phyloP scores from a whole-genome alignment of 352 stramenopile genomes.

The Pythium pyrilobum region DNA sequence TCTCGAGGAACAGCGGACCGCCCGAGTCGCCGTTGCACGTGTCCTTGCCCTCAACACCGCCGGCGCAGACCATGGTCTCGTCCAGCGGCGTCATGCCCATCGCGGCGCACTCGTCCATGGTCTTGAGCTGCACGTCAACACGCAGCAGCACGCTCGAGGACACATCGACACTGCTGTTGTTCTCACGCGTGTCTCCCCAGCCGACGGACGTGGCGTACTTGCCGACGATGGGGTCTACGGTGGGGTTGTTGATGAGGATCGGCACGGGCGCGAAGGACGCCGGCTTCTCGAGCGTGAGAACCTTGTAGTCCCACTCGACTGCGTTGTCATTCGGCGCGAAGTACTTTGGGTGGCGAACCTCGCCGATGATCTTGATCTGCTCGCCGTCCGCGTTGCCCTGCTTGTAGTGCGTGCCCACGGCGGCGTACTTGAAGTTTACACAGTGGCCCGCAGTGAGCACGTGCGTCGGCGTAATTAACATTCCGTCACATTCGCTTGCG shows the following conservation, averaged over 20 bases:
- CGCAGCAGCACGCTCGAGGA: background rate
- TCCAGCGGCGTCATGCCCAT: background rate
- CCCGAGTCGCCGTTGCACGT: slow-evolving; percentile 22
- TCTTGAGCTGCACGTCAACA: background rate
- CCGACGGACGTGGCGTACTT: background rate
- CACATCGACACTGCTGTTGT: background rate
- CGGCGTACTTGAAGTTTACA: background rate
- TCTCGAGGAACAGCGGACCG: slow-evolving; percentile 13
- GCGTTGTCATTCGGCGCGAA: background rate
- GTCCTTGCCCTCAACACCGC: slow-evolving; percentile 8
- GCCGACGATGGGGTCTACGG: background rate
- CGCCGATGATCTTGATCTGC: slow-evolving; percentile 4
- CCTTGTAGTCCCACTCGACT: slow-evolving; percentile 2
- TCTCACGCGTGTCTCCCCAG: background rate
- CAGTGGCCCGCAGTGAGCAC: slow-evolving; percentile 22
- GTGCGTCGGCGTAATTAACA: slow-evolving; percentile 15
- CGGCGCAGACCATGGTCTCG: slow-evolving; percentile 12
- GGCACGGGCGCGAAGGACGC: background rate
- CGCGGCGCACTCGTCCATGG: background rate
- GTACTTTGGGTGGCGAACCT: slow-evolving; percentile 16
- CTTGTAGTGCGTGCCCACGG: slow-evolving; percentile 18
- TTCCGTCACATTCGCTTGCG: slow-evolving; percentile 9
- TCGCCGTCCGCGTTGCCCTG: slow-evolving; percentile 8
- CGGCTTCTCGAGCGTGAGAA: slow-evolving; percentile 10
- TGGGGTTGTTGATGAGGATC: background rate